These are phyloP conservation scores for Apostasia ramifera DNA, from an alignment of 106 monocot genomes.

Conservation along the genomic window DNA sequence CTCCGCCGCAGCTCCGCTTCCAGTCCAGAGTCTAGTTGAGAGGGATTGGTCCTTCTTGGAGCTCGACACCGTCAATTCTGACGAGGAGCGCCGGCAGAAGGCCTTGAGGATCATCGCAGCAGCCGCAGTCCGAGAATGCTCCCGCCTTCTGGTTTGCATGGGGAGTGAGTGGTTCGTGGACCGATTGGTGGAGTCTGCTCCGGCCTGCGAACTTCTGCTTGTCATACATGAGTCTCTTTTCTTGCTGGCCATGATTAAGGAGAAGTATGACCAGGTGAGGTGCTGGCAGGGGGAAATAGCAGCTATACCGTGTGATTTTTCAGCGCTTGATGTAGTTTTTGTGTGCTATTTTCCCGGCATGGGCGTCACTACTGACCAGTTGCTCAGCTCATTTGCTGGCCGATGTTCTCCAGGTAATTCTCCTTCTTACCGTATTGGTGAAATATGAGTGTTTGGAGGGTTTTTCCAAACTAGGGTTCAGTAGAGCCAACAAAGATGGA, in stretches of 20 bases:
- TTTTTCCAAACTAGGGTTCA: no score
- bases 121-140: neutral
- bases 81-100: neutral
- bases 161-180: slow-evolving; percentile 13
- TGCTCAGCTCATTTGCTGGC: slow-evolving; percentile 30
- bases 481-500: no score
- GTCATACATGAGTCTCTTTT: slow-evolving; percentile 14
- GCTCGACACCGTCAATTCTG: neutral
- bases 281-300: slow-evolving; percentile 79
- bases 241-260: slow-evolving; percentile 19
- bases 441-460: no score
- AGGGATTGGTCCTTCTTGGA: slow-evolving; percentile 14
- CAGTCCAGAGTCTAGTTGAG: neutral
- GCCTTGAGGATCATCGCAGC: slow-evolving; percentile 1
- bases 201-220: slow-evolving; percentile 9
- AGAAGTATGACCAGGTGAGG: slow-evolving; percentile 20
- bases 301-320: slow-evolving; percentile 60
- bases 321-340: slow-evolving; percentile 68
- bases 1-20: neutral
- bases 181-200: slow-evolving; percentile 1
- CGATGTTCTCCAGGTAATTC: slow-evolving; percentile 57
- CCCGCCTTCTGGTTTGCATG: slow-evolving; percentile 12
- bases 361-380: slow-evolving; percentile 37
- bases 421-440: neutral
- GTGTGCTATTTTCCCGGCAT: slow-evolving; percentile 85